Evolutionary conservation across 2,329 filamentous ascomycete species (phyloP).

Genomic region (Fusarium keratoplasticum): DNA sequence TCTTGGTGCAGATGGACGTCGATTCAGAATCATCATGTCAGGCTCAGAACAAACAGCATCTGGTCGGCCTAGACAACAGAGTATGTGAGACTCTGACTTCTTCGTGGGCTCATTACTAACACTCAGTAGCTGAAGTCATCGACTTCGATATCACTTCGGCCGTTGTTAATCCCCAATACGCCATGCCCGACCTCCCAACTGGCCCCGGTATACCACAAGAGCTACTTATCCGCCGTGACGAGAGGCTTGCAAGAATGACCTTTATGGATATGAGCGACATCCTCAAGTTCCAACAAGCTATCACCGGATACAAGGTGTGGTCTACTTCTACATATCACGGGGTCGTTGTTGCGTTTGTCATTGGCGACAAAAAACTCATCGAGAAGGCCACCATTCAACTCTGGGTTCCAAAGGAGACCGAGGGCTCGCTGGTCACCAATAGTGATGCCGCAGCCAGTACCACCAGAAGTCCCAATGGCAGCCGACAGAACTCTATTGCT

Average conservation of each 20-base stretch:
- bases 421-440: conserved; percentile 44
- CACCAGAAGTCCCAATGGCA: conserved; percentile 4
- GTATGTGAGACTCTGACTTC: conserved; percentile 14
- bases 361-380: conserved; percentile 39
- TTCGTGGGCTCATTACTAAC: conserved; percentile 10
- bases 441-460: conserved; percentile 37
- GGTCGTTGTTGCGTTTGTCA: conserved; percentile 45
- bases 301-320: conserved; percentile 49
- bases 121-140: conserved; percentile 39
- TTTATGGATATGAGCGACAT: conserved; percentile 44
- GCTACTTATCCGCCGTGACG: conserved; percentile 46
- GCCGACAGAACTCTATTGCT: conserved; percentile 32
- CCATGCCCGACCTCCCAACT: conserved; percentile 34
- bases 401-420: conserved; percentile 47
- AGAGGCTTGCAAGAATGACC: conserved; percentile 46
- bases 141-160: conserved; percentile 48
- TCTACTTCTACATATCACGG: conserved; percentile 44
- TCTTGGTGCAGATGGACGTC: conserved; percentile 41
- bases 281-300: conserved; percentile 49
- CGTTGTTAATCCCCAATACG: conserved; percentile 46
- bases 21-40: conserved; percentile 44
- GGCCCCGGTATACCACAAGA: conserved; percentile 35
- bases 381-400: conserved; percentile 48
- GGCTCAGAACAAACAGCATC: conserved; percentile 36
- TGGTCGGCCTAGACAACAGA: conserved; percentile 37